These are phyloP conservation scores for Phialophora expanda DNA, from an alignment of 2,329 filamentous ascomycete genomes.

Conservation along the genomic window DNA sequence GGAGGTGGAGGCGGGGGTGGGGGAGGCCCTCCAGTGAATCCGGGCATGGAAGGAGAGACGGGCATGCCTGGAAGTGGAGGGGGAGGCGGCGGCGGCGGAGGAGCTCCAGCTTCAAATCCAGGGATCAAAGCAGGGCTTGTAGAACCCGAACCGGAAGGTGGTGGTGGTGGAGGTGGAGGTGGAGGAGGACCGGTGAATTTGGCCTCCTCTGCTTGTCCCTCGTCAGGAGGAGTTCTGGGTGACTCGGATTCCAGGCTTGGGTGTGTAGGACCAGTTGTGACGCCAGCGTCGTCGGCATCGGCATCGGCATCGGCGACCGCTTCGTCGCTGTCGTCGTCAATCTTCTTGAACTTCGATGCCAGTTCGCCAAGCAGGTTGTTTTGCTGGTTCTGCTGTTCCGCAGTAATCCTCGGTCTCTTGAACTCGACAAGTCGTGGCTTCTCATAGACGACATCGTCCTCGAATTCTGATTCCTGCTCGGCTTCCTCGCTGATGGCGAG, in stretches of 20 bases:
- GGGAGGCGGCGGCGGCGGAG: slow-evolving; percentile 58
- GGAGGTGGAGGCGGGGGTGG: slow-evolving; percentile 53
- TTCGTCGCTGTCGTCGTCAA: slow-evolving; percentile 70
- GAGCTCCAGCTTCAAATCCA: slow-evolving; percentile 52
- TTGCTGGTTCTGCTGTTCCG: slow-evolving; percentile 69
- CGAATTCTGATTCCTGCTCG: slow-evolving; percentile 61
- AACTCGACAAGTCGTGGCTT: slow-evolving; percentile 81
- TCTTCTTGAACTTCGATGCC: slow-evolving; percentile 73
- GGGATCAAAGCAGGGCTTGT: slow-evolving; percentile 40
- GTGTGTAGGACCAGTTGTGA: slow-evolving; percentile 76
- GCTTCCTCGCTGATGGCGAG: slow-evolving; percentile 48
- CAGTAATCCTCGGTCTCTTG: slow-evolving; percentile 70
- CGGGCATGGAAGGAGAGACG: slow-evolving; percentile 55
- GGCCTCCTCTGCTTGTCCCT: slow-evolving; percentile 66
- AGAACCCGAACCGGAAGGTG: slow-evolving; percentile 38
- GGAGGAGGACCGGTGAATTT: slow-evolving; percentile 47
- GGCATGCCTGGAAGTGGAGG: slow-evolving; percentile 52
- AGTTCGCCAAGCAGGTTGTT: slow-evolving; percentile 73
- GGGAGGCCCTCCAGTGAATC: slow-evolving; percentile 50
- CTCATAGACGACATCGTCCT: slow-evolving; percentile 72
- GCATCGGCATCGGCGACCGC: slow-evolving; percentile 26
- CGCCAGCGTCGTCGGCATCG: slow-evolving; percentile 48
- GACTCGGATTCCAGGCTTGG: slow-evolving; percentile 73
- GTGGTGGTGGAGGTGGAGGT: slow-evolving; percentile 45
- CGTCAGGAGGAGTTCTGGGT: slow-evolving; percentile 69